These are phyloP conservation scores for Fistulinella cinereoalba DNA, from an alignment of 1,284 basidiomycete genomes.

Conservation along the genomic window DNA sequence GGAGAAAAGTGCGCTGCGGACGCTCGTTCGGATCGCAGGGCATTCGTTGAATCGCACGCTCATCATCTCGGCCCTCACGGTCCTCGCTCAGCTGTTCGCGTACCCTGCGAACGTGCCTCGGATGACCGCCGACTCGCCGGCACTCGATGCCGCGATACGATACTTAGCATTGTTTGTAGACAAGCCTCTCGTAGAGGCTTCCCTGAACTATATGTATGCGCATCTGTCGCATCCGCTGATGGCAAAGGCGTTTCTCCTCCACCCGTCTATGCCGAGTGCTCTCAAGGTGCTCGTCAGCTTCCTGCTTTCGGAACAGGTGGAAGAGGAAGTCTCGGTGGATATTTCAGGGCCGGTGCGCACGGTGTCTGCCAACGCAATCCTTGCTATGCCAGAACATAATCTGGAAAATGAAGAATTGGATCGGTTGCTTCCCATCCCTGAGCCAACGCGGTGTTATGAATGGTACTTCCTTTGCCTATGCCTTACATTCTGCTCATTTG, in stretches of 20 bases:
- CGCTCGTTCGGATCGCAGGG: conserved; percentile 52
- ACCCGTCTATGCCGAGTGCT: conserved; percentile 63
- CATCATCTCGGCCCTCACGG: conserved; percentile 60
- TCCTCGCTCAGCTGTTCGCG: conserved; percentile 58
- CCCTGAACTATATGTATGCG: conserved; percentile 72
- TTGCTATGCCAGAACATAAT: conserved; percentile 52
- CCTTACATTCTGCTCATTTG: conserved; percentile 8
- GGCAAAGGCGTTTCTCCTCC: conserved; percentile 73
- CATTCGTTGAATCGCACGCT: conserved; percentile 67
- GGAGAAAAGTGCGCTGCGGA: conserved; percentile 44
- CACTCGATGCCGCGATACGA: conserved; percentile 58
- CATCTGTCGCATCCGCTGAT: conserved; percentile 73
- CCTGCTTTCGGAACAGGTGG: conserved; percentile 65
- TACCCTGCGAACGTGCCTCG: conserved; percentile 58
- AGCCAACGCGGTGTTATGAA: conserved; percentile 74
- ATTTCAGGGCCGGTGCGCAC: conserved; percentile 56
- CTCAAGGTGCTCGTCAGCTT: conserved; percentile 65
- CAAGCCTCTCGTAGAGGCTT: conserved; percentile 62
- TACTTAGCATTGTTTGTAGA: conserved; percentile 76
- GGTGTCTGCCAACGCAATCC: conserved; percentile 45
- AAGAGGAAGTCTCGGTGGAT: conserved; percentile 61
- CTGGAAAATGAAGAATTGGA: conserved; percentile 68
- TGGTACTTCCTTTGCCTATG: conserved; percentile 49
- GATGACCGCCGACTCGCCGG: conserved; percentile 52
- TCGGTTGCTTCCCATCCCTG: conserved; percentile 51